Evolutionary conservation across 1,284 basidiomycete genomes (phyloP), one percentile per base, ranked within the genome.

Genomic region (Tremellales sp.): DNA sequence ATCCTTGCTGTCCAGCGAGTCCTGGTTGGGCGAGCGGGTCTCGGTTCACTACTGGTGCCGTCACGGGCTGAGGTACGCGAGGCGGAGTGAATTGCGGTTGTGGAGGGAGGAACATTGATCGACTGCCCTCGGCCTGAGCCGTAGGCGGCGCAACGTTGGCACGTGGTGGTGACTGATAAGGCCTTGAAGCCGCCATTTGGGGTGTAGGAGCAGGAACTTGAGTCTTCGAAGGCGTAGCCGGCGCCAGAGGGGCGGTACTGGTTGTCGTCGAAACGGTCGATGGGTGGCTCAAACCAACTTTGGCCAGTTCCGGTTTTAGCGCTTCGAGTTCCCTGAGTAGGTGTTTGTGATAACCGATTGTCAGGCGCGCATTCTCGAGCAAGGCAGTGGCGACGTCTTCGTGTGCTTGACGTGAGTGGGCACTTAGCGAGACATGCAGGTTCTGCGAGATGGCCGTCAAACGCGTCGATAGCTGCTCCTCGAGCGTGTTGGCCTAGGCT

Each of bases 381-480:
- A 97, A 76, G 1, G 88, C 85, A 26, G 86, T 80, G 12, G 87
- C 86, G 45, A 96, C 81, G 67, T 97, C 92, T 51, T 93, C 87
- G 49, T 93, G 86, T 17, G 90, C 86, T 56, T 87, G 81, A 46
- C 81, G 81, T 50, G 87, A 88, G 72, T 97, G 90, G 1, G 81
- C 81, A 37, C 85, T 81, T 26, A 97, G 80, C 1, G 91, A 85
- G 36, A 81, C 81, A 63, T 93, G 89, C 10, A 97, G 78, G 59
- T 96, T 92, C 59, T 87, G 83, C 1, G 92, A 94, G 52, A 97
- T 96, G 46, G 88, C 88, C 46, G 87, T 80, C 1, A 92, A 85
- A 17, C 89, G 84, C 47, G 81, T 81, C 2, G 86, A 82, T 25
- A 96, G 81, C 7, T 84, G 79, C 66, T 85, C 81, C 69, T 97